Evolutionary conservation across 352 stramenopile genomes (phyloP).

Genomic region (Pythium sukuiense): DNA sequence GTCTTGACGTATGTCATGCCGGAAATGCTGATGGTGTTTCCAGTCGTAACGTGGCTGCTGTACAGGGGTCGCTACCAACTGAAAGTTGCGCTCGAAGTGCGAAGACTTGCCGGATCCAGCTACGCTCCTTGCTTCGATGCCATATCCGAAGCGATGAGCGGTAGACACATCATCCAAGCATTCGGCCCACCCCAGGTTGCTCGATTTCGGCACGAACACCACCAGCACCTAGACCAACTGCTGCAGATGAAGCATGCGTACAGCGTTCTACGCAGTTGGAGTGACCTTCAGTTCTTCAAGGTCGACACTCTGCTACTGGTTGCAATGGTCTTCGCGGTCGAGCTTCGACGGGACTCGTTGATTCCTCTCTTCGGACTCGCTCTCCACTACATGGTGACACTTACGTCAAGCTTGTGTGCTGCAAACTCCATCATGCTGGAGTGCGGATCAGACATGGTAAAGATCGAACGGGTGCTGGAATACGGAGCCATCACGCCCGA

Average conservation of each 20-base stretch:
- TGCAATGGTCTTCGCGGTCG: constrained; percentile 11
- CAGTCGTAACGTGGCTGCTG: constrained; percentile 55
- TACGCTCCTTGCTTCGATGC: constrained; percentile 23
- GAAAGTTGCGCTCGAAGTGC: constrained; percentile 24
- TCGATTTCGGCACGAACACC: constrained; percentile 18
- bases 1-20: constrained; percentile 32
- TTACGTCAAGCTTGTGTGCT: too few relatives aligned
- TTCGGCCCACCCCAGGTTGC: constrained; percentile 17
- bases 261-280: constrained; percentile 19
- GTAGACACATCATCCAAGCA: constrained; percentile 23
- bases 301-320: constrained; percentile 23
- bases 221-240: constrained; percentile 21
- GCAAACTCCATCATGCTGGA: constrained; percentile 7
- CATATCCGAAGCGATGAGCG: too few relatives aligned
- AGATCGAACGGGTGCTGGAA: too few relatives aligned
- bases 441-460: too few relatives aligned
- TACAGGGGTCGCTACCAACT: constrained; percentile 21
- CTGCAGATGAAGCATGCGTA: constrained; percentile 19
- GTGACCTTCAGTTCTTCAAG: constrained; percentile 24
- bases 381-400: constrained; percentile 53
- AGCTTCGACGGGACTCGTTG: constrained; percentile 14
- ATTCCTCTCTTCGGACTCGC: constrained; percentile 57
- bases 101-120: constrained; percentile 14
- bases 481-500: too few relatives aligned
- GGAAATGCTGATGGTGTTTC: constrained; percentile 64